Base-by-base conservation (phyloP, 2,329 filamentous ascomycete species). In the Xylaria sp. region DNA sequence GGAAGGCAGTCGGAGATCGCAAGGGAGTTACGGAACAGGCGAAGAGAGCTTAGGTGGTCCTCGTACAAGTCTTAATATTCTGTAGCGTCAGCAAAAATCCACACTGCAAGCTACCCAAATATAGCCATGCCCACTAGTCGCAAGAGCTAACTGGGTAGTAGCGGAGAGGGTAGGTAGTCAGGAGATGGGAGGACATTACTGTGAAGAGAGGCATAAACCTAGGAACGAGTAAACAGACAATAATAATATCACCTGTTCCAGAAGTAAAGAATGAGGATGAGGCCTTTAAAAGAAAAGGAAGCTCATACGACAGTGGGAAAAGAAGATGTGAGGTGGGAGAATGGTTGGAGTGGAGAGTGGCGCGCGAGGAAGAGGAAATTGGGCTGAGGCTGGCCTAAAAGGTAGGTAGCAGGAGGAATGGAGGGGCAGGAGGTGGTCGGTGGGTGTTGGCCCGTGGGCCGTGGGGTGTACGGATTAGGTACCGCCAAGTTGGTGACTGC, bases 371-470 rank as follows among this genome's bases (percentile, higher is more conserved):
- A 37, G 56, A 59, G 39, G 42, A 53, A 46, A 49, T 55, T 52
- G 52, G 59, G 48, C 48, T 49, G 47, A 42, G 39, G 19, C 30
- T 50, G 46, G 19, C 19, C 35, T 30, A 19, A 30, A n/a, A 13
- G 23, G 23, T 30, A 30, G 23, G 23, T 23, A 30, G 23, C 23
- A 30, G 23, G 23, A 30, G 23, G 23, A 30, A 58, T 61, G 55
- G 59, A 61, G 59, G 59, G 59, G 59, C 52, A 58, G 19, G 19
- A 23, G 46, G 23, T 53, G 47, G 35, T 35, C 23, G 11, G 53
- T 55, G 48, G 48, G 48, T 18, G 53, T 46, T 37, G 35, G 44
- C 48, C 18, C 18, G 30, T n/a, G 23, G 23, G 23, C 18, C 18
- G 30, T n/a, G 23, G 23, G 23, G 23, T 30, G 23, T 30, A 30